phyloP scores from a whole-genome alignment of 192 early-diverging fungal species.

The Dimargaris cristalligena region DNA sequence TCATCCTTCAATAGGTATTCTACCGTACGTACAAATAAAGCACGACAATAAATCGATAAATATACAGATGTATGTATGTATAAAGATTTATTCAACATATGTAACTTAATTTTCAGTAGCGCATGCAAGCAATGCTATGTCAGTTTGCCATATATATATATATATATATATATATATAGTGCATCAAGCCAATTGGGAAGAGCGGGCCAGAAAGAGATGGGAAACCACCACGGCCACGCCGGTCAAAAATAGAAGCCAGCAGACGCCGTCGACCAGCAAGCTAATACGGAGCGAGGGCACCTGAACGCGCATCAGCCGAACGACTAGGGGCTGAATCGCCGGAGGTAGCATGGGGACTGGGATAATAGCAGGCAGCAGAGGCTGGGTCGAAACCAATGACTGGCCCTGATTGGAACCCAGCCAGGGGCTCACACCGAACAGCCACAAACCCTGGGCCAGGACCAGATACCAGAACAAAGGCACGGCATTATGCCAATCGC shows the following conservation, averaged over 20 bases:
- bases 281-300: background rate
- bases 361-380: background rate
- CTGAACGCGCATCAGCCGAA: background rate
- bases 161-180: too few species aligned
- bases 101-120: too few species aligned
- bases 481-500: conserved; percentile 2
- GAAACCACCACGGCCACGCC: background rate
- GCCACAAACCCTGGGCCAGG: background rate
- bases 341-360: background rate
- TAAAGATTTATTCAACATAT: too few species aligned
- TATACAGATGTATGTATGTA: background rate
- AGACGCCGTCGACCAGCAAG: background rate
- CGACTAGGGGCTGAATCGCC: background rate
- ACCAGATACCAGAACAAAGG: background rate
- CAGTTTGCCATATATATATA: background rate
- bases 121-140: background rate
- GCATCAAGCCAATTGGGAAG: too few species aligned
- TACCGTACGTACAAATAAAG: background rate
- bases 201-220: background rate
- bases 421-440: background rate
- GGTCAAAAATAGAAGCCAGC: background rate
- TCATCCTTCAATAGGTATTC: background rate
- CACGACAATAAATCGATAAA: background rate
- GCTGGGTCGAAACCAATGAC: background rate
- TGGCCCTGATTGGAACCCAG: background rate